phyloP scores from a whole-genome alignment of 148 eudicot species.

The Gaultheria prostrata region DNA sequence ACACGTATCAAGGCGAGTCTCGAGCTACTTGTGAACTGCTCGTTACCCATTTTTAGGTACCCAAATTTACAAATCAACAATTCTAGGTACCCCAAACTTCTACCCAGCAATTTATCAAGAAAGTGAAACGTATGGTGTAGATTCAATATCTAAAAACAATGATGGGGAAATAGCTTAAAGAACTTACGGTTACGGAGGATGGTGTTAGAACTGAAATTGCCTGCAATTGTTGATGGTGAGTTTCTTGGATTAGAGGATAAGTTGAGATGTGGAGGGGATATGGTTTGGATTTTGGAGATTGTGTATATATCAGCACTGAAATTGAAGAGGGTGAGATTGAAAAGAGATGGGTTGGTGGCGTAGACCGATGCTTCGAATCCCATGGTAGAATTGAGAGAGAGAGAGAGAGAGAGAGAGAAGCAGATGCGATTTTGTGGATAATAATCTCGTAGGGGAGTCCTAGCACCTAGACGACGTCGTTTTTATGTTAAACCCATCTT shows the following conservation, averaged over 20 bases:
- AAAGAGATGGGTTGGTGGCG: constrained; percentile 19
- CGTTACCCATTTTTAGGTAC: background rate
- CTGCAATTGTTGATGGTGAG: constrained; percentile 10
- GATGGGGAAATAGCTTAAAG: too few species aligned
- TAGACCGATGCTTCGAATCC: constrained; percentile 26
- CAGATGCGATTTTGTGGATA: background rate
- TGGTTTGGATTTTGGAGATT: constrained; percentile 21
- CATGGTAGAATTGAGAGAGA: background rate
- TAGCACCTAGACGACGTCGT: background rate
- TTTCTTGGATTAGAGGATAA: constrained; percentile 6
- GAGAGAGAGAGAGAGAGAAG: background rate
- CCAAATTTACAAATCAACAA: background rate
- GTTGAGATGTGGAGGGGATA: constrained; percentile 18
- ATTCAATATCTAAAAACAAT: background rate
- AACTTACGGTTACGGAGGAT: constrained; percentile 14
- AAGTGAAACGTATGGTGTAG: background rate
- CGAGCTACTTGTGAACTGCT: background rate
- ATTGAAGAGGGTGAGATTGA: constrained; percentile 18
- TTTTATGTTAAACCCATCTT: background rate
- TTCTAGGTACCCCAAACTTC: background rate
- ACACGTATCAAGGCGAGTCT: background rate
- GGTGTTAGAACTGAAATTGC: background rate
- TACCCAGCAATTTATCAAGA: background rate
- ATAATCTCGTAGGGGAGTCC: background rate
- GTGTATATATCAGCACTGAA: constrained; percentile 25